phyloP scores from a whole-genome alignment of 1,284 basidiomycete species.

The Vanrija sp. region DNA sequence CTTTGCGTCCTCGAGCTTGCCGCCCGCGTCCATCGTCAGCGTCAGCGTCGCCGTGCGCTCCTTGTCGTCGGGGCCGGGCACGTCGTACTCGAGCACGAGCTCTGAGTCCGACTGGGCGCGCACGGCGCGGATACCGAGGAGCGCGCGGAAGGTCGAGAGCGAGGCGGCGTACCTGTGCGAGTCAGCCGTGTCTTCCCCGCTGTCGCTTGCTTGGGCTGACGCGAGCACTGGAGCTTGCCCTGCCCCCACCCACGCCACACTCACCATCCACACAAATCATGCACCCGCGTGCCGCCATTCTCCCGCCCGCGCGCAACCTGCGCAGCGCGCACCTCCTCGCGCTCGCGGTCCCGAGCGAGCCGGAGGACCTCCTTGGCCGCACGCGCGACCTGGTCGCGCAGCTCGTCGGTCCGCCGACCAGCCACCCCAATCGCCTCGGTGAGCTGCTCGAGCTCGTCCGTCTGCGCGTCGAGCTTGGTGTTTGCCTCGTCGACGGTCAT shows the following conservation, averaged over 20 bases:
- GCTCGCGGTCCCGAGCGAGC: slow-evolving; percentile 61
- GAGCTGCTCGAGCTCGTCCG: slow-evolving; percentile 66
- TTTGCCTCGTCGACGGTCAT: slow-evolving; percentile 68
- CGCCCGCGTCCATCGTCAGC: slow-evolving; percentile 33
- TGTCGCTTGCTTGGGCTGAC: too few species aligned
- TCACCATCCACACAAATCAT: slow-evolving; percentile 46
- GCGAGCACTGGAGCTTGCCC: too few species aligned
- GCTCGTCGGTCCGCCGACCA: slow-evolving; percentile 53
- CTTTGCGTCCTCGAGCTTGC: slow-evolving; percentile 31
- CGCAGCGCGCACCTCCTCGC: slow-evolving; percentile 65
- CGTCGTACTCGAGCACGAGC: slow-evolving; percentile 62
- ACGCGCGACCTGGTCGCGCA: slow-evolving; percentile 58
- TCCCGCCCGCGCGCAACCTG: slow-evolving; percentile 50
- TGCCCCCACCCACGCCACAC: slow-evolving; percentile 24
- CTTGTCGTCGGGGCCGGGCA: slow-evolving; percentile 17
- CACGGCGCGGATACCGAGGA: slow-evolving; percentile 61
- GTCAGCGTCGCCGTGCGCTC: slow-evolving; percentile 13
- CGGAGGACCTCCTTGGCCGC: slow-evolving; percentile 60
- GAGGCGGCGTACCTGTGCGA: slow-evolving; percentile 64
- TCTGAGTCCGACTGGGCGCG: slow-evolving; percentile 66
- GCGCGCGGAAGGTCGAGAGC: slow-evolving; percentile 60
- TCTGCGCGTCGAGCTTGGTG: slow-evolving; percentile 65
- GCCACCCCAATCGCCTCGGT: slow-evolving; percentile 57
- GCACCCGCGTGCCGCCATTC: slow-evolving; percentile 49
- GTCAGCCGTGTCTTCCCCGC: too few species aligned